phyloP scores from a whole-genome alignment of 2,329 filamentous ascomycete genomes.

The Septoria petroselini region DNA sequence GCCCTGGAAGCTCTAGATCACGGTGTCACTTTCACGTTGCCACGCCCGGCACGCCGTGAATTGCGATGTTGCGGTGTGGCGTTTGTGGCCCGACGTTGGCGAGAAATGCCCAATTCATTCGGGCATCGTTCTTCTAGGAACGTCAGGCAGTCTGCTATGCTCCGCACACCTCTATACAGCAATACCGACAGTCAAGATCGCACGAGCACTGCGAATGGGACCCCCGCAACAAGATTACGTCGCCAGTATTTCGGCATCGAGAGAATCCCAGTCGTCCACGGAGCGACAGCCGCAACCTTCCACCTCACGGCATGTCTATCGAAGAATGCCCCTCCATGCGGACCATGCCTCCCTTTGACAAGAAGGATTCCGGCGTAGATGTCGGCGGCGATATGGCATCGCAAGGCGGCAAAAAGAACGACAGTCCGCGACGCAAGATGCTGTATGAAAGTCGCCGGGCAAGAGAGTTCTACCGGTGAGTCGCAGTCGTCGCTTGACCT shows the following conservation, averaged over 20 bases:
- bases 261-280: slow-evolving; percentile 5
- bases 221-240: slow-evolving; percentile 3
- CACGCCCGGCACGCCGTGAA: too few species aligned
- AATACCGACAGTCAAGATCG: slow-evolving; percentile 1
- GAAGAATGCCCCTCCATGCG: slow-evolving; percentile 11
- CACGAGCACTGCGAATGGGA: neutral
- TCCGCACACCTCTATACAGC: neutral
- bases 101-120: too few species aligned
- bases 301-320: slow-evolving; percentile 8
- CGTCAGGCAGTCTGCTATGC: neutral
- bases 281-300: slow-evolving; percentile 6
- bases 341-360: slow-evolving; percentile 6
- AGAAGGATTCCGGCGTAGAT: slow-evolving; percentile 13
- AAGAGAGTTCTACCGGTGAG: slow-evolving; percentile 35
- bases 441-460: slow-evolving; percentile 32
- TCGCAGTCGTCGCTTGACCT: neutral
- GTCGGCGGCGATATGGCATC: slow-evolving; percentile 18
- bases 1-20: neutral
- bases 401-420: slow-evolving; percentile 8
- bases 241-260: slow-evolving; percentile 11
- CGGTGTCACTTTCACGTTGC: too few species aligned
- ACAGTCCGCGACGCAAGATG: slow-evolving; percentile 19
- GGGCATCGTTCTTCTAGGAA: too few species aligned
- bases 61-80: too few species aligned
- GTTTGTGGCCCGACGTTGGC: too few species aligned